Evolutionary conservation across 805 yeast genomes (phyloP), one percentile per base, ranked within the genome.

Genomic region (Isabelozyma pseudorhagii): DNA sequence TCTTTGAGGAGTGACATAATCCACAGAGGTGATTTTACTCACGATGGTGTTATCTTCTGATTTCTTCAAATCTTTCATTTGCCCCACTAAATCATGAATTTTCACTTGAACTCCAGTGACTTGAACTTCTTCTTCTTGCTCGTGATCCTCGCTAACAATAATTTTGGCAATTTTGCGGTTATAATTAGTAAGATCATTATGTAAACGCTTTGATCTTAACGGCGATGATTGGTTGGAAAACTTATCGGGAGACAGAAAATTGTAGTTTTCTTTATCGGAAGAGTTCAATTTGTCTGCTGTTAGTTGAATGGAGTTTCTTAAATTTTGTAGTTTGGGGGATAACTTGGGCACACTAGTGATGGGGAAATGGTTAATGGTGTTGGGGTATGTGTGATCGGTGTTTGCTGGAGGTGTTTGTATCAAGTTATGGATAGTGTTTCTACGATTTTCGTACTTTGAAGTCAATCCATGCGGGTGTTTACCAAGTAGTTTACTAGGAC

Each of bases 401-500:
- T 27, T 21, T 39, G 41, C 10, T 14, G 27, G 48, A 43, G 25
- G 43, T 34, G 21, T 38, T 18, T 9, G 52, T 48, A 41, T 8
- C 28, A 14, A 29, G 48, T 15, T 47, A 49, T 56, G 56, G n/a
- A 57, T 50, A 1, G 61, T 57, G 44, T 62, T 67, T 54, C 71
- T 61, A 50, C 71, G 51, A 9, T 56, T 55, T 7, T 52, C 59
- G 49, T 72, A 75, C 51, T 74, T 73, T 48, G 72, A 67, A 1
- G 70, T 58, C 38, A 79, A 58, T 0, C 83, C 83, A 56, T 79
- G 83, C 2, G 81, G 79, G 45, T 62, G 62, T n/a, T 54, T 46
- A 11, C 47, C 40, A 3, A 57, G 25, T 7, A 28, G 17, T 42
- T 8, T 27, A 17, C 38, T 42, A 9, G 45, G 38, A 17, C 45